Evolutionary conservation across 192 early-diverging fungal species (phyloP).

Genomic region (Entomortierella beljakovae): DNA sequence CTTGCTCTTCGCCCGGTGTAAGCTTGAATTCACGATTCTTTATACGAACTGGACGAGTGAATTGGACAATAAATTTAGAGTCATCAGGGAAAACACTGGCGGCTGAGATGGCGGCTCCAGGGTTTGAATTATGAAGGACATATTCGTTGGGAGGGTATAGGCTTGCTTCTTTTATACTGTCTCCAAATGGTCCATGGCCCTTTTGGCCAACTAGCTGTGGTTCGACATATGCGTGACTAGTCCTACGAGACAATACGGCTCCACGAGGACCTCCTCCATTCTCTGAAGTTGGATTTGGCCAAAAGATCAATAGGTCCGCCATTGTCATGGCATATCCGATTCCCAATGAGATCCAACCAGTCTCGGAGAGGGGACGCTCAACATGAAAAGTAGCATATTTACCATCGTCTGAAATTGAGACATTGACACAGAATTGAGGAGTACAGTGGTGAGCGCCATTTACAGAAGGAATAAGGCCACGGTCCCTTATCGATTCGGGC

Average conservation of each 20-base stretch:
- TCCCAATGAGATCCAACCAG: conserved; percentile 45
- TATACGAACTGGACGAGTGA: conserved; percentile 35
- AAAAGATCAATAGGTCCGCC: conserved; percentile 41
- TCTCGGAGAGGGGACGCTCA: conserved; percentile 21
- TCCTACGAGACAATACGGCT: conserved; percentile 32
- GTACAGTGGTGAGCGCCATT: conserved; percentile 35
- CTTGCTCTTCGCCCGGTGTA: conserved; percentile 44
- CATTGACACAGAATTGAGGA: conserved; percentile 47
- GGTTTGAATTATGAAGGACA: conserved; percentile 24
- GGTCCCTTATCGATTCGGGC: conserved; percentile 13
- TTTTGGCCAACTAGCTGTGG: conserved; percentile 17
- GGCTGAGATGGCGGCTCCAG: neutral
- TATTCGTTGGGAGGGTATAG: conserved; percentile 38
- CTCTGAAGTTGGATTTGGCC: conserved; percentile 19
- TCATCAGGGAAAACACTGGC: conserved; percentile 18
- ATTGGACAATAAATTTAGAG: conserved; percentile 35
- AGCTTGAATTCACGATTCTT: conserved; percentile 29
- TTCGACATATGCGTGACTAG: conserved; percentile 46
- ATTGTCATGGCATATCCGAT: conserved; percentile 52
- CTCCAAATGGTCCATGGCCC: neutral
- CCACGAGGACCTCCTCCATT: conserved; percentile 27
- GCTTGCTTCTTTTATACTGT: neutral
- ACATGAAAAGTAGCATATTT: conserved; percentile 46
- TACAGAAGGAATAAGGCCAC: conserved; percentile 30
- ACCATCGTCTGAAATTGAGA: conserved; percentile 30